Percentiles rank a stretch among this genome's conserved stretches.
phyloP scores from a whole-genome alignment of 768 basidiomycete species.

The Leccinum fibrillosum region DNA sequence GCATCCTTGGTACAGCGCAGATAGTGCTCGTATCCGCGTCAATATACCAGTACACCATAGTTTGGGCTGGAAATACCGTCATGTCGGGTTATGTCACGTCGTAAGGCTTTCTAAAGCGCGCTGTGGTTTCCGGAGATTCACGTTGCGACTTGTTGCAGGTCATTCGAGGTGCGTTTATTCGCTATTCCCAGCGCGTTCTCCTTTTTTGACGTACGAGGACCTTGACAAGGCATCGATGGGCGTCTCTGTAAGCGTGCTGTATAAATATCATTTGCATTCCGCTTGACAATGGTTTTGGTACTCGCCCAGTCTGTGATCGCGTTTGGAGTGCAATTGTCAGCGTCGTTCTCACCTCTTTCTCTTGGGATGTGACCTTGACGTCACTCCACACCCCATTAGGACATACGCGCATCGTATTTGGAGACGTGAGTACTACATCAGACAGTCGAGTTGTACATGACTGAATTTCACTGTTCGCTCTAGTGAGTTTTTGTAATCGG shows the following conservation, averaged over 20 bases:
- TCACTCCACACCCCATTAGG: conserved; percentile 16
- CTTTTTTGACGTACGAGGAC: not conserved
- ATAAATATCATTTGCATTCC: not conserved
- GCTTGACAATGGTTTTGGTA: not conserved
- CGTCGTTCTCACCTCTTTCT: not conserved
- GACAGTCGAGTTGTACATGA: not conserved
- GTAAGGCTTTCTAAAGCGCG: conserved; percentile 11
- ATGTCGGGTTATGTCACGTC: conserved; percentile 27
- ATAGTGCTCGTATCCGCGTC: conserved; percentile 29
- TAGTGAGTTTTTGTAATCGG: conserved; percentile 33
- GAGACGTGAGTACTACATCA: conserved; percentile 27
- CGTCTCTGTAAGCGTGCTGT: conserved; percentile 24
- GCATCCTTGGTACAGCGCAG: conserved; percentile 27
- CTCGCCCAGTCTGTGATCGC: conserved; percentile 31
- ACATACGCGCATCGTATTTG: conserved; percentile 38
- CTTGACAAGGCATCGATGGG: conserved; percentile 34
- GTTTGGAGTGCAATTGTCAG: conserved; percentile 36
- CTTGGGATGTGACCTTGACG: not conserved
- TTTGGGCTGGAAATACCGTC: conserved; percentile 24
- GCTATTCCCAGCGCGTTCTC: not conserved
- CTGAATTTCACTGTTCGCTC: not conserved
- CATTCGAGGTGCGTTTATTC: conserved; percentile 22
- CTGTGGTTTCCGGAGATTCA: not conserved
- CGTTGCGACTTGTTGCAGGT: conserved; percentile 3
- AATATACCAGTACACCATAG: conserved; percentile 32